Evolutionary conservation across 1,139 yeast species (phyloP).

Genomic region (Magnusiomyces sp.): DNA sequence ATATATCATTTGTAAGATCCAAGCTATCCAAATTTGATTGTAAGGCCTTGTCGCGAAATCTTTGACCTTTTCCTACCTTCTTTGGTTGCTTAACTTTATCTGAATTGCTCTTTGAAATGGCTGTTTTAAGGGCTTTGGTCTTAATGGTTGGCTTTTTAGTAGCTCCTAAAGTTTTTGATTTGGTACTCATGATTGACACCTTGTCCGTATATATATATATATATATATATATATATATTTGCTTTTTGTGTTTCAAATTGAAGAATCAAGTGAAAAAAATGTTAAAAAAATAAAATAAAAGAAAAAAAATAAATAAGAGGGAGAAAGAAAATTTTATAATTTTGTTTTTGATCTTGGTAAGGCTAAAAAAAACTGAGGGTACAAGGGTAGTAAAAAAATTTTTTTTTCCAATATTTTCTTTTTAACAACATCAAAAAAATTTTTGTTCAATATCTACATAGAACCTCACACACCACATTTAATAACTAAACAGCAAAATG

Average conservation of each 20-base stretch:
- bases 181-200: no score
- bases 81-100: no score
- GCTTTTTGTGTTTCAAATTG: no score
- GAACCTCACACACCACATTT: not conserved
- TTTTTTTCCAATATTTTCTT: not conserved
- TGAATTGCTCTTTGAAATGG: no score
- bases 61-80: not conserved
- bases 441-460: not conserved
- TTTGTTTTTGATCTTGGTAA: no score
- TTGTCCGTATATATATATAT: no score
- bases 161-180: not conserved
- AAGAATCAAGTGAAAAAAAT: no score
- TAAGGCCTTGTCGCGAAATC: not conserved
- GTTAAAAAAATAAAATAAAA: no score
- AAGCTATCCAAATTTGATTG: not conserved
- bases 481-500: conserved; percentile 39
- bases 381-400: not conserved
- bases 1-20: not conserved
- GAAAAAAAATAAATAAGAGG: no score
- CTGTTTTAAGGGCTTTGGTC: not conserved
- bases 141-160: not conserved
- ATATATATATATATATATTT: no score
- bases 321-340: no score
- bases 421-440: not conserved
- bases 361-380: not conserved